Base-by-base conservation (phyloP, 345 rosid species). In the Salix dunnii region DNA sequence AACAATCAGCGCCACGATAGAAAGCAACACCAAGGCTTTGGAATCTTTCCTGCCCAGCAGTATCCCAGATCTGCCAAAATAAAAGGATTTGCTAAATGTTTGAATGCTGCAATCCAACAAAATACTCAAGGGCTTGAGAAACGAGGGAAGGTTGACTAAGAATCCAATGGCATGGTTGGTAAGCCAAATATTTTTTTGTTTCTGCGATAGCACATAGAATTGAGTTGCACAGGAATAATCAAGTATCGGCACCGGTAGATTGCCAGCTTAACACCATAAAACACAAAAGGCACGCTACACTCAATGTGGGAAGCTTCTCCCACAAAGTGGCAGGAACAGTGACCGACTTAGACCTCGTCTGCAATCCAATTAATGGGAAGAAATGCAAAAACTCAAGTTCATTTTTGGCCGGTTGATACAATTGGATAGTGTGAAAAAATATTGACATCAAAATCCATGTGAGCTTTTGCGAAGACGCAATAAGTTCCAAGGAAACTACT, bases 1-100 rank as follows among this genome's bases (percentile, higher is more conserved):
- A 93, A 68, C 97, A 91, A 78, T 93, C 97, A 2, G 97, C 97
- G 23, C 97, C 96, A 66, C 97, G 81, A 76, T 92, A 92, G 73
- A 93, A 93, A 6, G 97, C 96, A 16, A 93, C 97, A 62, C 94
- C 97, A 9, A 93, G 90, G 74, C 97, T 93, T 72, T 93, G 97
- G 71, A 93, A 93, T 68, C 97, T 87, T 73, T 93, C 97, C 84
- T 93, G 97, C 18, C 97, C 96, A 10, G 97, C 94, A 27, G 97
- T 93, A 81, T 93, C 97, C 97, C 97, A 93, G 78, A 93, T 90
- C 97, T 93, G 85, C 33, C 63, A 68, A 67, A 62, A 61, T 14
- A 78, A 55, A 28, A 77, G 20, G 27, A 43, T 28, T 9, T 20
- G 25, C 7, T 14, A 70, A 69, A 62, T 23, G 6, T 27, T 43